Evolutionary conservation across 176 grass and related monocot genomes (phyloP).

Genomic region (Zoysia japonica): DNA sequence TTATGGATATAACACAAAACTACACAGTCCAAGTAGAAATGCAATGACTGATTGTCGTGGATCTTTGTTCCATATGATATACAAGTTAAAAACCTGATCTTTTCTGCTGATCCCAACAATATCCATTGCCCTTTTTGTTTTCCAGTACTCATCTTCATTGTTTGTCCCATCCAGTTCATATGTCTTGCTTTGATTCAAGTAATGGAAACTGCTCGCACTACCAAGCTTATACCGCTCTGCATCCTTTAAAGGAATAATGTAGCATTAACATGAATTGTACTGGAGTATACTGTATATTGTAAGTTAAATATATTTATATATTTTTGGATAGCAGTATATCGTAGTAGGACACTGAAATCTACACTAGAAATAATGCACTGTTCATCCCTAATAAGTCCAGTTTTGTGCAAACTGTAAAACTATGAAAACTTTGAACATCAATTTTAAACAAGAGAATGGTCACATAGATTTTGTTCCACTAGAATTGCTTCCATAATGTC

Average conservation of each 20-base stretch:
- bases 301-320: not conserved
- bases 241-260: slow-evolving; percentile 58
- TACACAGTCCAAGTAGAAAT: not conserved
- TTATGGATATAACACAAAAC: slow-evolving; percentile 22
- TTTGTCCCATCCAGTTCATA: slow-evolving; percentile 85
- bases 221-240: slow-evolving; percentile 91
- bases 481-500: not conserved
- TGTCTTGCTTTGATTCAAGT: slow-evolving; percentile 93
- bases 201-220: slow-evolving; percentile 80
- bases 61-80: slow-evolving; percentile 37
- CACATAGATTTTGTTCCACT: not conserved
- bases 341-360: not conserved
- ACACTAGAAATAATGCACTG: not conserved
- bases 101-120: slow-evolving; percentile 88
- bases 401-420: not conserved
- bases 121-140: slow-evolving; percentile 92
- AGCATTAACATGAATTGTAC: slow-evolving; percentile 35
- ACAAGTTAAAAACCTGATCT: slow-evolving; percentile 66
- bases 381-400: not conserved
- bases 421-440: not conserved
- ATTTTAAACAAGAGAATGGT: slow-evolving; percentile 2
- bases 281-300: not conserved
- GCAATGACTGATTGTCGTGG: not conserved
- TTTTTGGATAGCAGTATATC: not conserved
- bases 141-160: slow-evolving; percentile 92